Evolutionary conservation across 352 stramenopile species (phyloP).

Genomic region (Globisporangium lucens): DNA sequence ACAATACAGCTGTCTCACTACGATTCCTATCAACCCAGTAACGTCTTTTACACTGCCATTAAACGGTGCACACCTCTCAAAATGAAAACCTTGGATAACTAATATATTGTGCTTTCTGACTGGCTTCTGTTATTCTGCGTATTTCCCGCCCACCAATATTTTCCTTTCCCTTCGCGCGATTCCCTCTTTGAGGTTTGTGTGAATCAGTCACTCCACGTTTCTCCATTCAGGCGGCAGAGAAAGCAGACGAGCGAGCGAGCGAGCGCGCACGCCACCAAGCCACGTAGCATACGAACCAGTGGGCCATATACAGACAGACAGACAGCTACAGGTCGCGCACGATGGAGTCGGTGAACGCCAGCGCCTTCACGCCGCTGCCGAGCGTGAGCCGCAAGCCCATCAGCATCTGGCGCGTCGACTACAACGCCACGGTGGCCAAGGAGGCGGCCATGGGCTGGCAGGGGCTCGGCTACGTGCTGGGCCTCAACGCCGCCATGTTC

Average conservation of each 20-base stretch:
- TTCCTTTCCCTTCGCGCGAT: background rate
- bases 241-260: background rate
- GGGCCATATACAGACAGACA: background rate
- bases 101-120: background rate
- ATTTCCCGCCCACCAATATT: background rate
- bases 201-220: conserved; percentile 4
- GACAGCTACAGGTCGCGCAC: background rate
- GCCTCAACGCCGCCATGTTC: conserved; percentile 72
- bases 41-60: background rate
- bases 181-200: background rate
- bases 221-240: background rate
- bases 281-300: background rate
- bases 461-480: conserved; percentile 71
- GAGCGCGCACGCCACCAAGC: no score
- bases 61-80: background rate
- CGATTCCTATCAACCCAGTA: background rate
- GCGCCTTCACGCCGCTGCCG: conserved; percentile 10
- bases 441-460: conserved; percentile 80
- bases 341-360: conserved; percentile 6
- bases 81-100: background rate
- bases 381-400: conserved; percentile 25
- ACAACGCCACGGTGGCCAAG: conserved; percentile 71
- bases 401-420: conserved; percentile 77
- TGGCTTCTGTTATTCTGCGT: background rate
- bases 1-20: background rate